Base-by-base conservation (phyloP, 106 monocot species). In the Acanthochlamys bracteata region DNA sequence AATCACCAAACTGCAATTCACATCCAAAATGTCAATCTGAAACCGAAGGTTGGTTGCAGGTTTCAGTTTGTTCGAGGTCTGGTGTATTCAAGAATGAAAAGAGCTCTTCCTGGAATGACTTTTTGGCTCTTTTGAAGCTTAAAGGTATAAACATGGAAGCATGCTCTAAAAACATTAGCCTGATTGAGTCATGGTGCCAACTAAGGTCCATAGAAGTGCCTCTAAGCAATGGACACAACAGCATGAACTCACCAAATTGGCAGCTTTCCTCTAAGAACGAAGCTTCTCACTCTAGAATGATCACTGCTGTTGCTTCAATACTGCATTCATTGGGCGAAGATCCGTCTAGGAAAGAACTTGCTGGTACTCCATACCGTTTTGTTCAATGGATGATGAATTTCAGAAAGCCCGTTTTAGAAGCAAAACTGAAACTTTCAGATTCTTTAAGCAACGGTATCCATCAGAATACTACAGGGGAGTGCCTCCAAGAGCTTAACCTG, bases 311-410 rank as follows among this genome's bases (percentile, higher is more conserved):
- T 7, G 51, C 76, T 41, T 72, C 76, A 7, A 82, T 98, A 47
- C 25, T 98, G 15, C 41, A 53, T 7, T 80, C 80, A 10, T 70
- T 92, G 7, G 98, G 88, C 24, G 98, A 98, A 66, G 88, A 98
- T 23, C 88, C 92, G 15, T 57, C 53, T 7, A 80, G 92, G 51
- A 77, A 79, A 71, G 92, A 92, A 78, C 88, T 98, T 40, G 21
- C 77, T 39, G 71, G 72, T n/a, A 98, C 98, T 27, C 98, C 98
- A 41, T 57, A 66, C n/a, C 82, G 88, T 7, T 98, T 92, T 41
- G 74, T 91, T 46, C 78, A 83, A 41, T 98, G 98, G 98, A 53
- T 98, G 54, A 78, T 92, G 88, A 85, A 80, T 39, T 92, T 92
- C 64, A 98, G 75, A 70, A 83, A 65, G 23, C 73, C 86, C 10